Conservation (phyloP, 2,329 filamentous ascomycete species). For the Graphiopsis chlorocephala region DNA sequence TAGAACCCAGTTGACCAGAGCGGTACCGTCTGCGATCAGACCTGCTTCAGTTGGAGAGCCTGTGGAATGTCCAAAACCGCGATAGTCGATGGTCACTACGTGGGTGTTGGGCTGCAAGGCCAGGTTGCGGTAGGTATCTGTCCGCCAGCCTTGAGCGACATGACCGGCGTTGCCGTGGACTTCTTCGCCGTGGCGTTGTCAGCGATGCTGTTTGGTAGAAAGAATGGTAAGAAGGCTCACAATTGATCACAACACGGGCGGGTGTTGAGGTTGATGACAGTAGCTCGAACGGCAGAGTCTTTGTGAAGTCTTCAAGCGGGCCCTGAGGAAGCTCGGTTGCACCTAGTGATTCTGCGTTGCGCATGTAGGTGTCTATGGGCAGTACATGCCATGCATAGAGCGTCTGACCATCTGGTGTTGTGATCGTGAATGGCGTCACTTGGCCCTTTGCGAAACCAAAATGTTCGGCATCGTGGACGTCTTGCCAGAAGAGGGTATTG, state of each 20-base stretch:
- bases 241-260: constrained; percentile 55
- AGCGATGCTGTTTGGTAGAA: not conserved
- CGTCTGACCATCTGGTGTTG: constrained; percentile 70
- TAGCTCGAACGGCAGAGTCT: constrained; percentile 50
- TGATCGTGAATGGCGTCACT: constrained; percentile 78
- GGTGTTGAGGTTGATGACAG: constrained; percentile 47
- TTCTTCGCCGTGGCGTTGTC: constrained; percentile 12
- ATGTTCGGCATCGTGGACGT: constrained; percentile 71
- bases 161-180: constrained; percentile 74
- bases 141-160: constrained; percentile 73
- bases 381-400: constrained; percentile 91
- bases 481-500: constrained; percentile 67
- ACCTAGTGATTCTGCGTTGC: constrained; percentile 63
- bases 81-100: constrained; percentile 85
- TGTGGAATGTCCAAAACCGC: constrained; percentile 78
- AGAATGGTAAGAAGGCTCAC: constrained; percentile 31
- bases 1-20: constrained; percentile 71
- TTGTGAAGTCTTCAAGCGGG: constrained; percentile 43
- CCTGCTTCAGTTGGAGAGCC: constrained; percentile 79
- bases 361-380: constrained; percentile 71
- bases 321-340: constrained; percentile 49
- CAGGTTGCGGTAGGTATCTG: constrained; percentile 73
- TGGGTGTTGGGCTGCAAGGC: constrained; percentile 72
- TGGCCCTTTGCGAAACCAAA: constrained; percentile 89
- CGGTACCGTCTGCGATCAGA: constrained; percentile 73